Percentiles rank a stretch among this genome's conserved stretches.
These are phyloP conservation scores for Kernera saxatilis DNA, from an alignment of 345 rosid species.

Conservation along the genomic window DNA sequence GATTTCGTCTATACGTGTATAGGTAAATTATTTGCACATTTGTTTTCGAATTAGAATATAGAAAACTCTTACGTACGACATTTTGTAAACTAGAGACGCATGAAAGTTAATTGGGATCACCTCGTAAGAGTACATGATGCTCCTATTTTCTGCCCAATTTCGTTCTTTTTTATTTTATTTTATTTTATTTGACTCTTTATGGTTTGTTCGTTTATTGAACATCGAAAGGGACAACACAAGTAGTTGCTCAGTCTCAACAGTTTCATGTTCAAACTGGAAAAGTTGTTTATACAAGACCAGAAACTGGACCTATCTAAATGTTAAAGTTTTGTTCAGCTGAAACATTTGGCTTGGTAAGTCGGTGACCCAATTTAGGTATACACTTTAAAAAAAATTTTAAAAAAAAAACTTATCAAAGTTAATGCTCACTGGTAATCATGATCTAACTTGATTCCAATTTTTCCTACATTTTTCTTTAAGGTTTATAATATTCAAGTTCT, in stretches of 20 bases:
- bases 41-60: background rate
- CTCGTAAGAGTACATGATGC: background rate
- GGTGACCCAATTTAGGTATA: constrained; percentile 18
- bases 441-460: background rate
- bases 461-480: background rate
- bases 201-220: constrained; percentile 24
- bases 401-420: background rate
- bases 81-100: background rate
- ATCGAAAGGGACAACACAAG: constrained; percentile 27
- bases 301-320: constrained; percentile 9
- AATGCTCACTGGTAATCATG: background rate
- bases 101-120: background rate
- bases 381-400: background rate
- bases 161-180: background rate
- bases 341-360: constrained; percentile 4
- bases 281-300: constrained; percentile 12
- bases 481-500: background rate
- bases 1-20: too few relatives aligned
- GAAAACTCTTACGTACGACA: too few relatives aligned
- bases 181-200: background rate
- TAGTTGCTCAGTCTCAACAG: constrained; percentile 28
- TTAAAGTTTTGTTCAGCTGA: constrained; percentile 6
- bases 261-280: constrained; percentile 24
- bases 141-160: background rate
- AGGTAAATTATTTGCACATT: background rate